phyloP scores from a whole-genome alignment of 805 yeast species.

The Jamesozyma jinghongensis region DNA sequence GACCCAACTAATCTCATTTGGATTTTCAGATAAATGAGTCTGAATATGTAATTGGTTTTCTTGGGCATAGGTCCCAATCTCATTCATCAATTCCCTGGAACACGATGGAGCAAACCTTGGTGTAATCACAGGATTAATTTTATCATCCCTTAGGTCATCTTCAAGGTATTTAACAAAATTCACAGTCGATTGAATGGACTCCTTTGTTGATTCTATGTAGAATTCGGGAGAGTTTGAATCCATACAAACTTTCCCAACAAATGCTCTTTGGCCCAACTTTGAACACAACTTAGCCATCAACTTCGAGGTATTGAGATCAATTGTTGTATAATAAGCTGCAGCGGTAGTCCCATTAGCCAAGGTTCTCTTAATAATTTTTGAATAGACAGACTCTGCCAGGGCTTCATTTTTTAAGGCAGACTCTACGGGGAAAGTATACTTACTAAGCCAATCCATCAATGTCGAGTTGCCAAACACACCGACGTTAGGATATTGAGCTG shows the following conservation, averaged over 20 bases:
- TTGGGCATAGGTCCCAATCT: constrained; percentile 53
- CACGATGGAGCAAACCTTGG: constrained; percentile 95
- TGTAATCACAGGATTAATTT: constrained; percentile 68
- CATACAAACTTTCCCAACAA: constrained; percentile 94
- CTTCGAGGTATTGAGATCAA: constrained; percentile 68
- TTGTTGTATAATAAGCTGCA: constrained; percentile 86
- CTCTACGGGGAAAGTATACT: constrained; percentile 86
- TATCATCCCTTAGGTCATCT: constrained; percentile 42
- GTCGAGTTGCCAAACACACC: constrained; percentile 83
- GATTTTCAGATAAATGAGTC: constrained; percentile 85
- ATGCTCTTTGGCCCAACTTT: constrained; percentile 70
- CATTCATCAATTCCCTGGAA: constrained; percentile 47
- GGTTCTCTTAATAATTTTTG: constrained; percentile 59
- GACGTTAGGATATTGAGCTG: constrained; percentile 73
- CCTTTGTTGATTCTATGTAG: constrained; percentile 50
- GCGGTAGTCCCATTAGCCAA: constrained; percentile 80
- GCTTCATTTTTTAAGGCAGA: constrained; percentile 46
- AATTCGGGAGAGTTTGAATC: constrained; percentile 69
- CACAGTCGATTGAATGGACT: constrained; percentile 45
- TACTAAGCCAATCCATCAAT: constrained; percentile 78
- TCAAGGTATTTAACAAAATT: constrained; percentile 49
- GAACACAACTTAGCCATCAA: constrained; percentile 65
- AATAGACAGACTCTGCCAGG: constrained; percentile 55
- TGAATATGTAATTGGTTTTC: constrained; percentile 55
- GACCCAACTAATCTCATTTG: constrained; percentile 68